Evolutionary conservation across 2,329 filamentous ascomycete species (phyloP).

Genomic region (Ascocoryne sarcoides): DNA sequence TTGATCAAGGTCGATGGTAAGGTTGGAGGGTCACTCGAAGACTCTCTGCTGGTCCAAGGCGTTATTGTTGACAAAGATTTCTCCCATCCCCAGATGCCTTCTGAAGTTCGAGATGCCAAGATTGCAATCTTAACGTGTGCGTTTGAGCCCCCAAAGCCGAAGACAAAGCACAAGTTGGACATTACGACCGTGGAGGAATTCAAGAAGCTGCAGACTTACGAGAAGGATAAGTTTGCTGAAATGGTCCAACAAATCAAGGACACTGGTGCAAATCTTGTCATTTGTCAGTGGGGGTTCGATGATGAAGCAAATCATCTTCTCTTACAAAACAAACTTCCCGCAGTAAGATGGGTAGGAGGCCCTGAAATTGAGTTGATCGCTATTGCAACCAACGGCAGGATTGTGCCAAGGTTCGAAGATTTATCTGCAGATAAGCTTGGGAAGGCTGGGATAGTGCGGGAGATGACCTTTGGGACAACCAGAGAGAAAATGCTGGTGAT

Average conservation of each 20-base stretch:
- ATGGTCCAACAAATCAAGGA: constrained; percentile 99
- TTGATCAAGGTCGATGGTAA: constrained; percentile 99
- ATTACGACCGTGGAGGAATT: constrained; percentile 97
- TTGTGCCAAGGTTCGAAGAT: constrained; percentile 95
- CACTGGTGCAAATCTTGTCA: constrained; percentile 91
- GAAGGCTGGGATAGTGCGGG: constrained; percentile 77
- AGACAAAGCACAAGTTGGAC: constrained; percentile 99
- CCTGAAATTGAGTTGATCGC: constrained; percentile 98
- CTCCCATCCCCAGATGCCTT: constrained; percentile 98
- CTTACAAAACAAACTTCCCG: constrained; percentile 90
- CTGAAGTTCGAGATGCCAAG: constrained; percentile 90
- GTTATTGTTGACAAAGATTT: constrained; percentile 99
- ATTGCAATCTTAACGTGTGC: constrained; percentile 96
- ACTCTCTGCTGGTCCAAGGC: constrained; percentile 90
- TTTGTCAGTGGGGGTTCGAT: constrained; percentile 99
- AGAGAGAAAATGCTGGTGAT: constrained; percentile 99
- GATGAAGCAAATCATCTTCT: constrained; percentile 97
- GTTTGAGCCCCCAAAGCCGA: constrained; percentile 97
- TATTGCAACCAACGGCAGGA: constrained; percentile 95
- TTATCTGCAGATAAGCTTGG: constrained; percentile 86
- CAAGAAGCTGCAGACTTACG: constrained; percentile 94
- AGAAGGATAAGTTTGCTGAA: constrained; percentile 91
- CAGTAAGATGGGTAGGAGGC: constrained; percentile 94
- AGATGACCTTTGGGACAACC: constrained; percentile 95
- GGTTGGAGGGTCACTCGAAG: constrained; percentile 87